These are phyloP conservation scores for Lactifluus pinguis DNA, from an alignment of 768 basidiomycete species.

Conservation along the genomic window DNA sequence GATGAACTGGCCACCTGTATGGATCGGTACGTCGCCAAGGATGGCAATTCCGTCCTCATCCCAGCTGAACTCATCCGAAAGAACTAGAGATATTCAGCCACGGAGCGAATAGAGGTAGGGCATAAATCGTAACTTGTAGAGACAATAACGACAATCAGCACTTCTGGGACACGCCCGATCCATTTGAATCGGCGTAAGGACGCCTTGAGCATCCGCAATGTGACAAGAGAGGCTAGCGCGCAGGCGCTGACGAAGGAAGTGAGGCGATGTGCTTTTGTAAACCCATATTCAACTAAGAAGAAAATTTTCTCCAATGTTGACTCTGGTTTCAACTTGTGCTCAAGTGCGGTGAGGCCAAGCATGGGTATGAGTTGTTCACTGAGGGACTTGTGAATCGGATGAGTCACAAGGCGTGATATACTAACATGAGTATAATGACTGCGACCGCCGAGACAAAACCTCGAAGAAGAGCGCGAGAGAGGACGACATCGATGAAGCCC, in stretches of 20 bases:
- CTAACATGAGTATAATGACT: constrained; percentile 76
- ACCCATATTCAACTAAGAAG: constrained; percentile 58
- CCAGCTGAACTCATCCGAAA: constrained; percentile 66
- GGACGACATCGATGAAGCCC: constrained; percentile 88
- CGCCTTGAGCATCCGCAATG: constrained; percentile 48
- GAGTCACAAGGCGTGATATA: constrained; percentile 2
- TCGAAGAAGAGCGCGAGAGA: constrained; percentile 78
- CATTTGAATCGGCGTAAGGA: constrained; percentile 42
- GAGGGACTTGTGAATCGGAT: background rate
- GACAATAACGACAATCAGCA: constrained; percentile 74
- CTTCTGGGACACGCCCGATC: constrained; percentile 81
- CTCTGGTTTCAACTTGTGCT: constrained; percentile 47
- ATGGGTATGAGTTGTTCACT: constrained; percentile 86
- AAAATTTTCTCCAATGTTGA: constrained; percentile 67
- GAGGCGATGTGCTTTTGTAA: constrained; percentile 47
- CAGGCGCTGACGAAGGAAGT: constrained; percentile 72
- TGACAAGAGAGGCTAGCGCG: constrained; percentile 56
- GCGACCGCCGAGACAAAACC: constrained; percentile 85
- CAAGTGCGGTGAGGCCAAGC: constrained; percentile 63
- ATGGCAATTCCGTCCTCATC: constrained; percentile 73
- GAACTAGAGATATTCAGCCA: constrained; percentile 34
- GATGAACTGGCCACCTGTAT: constrained; percentile 53
- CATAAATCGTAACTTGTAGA: constrained; percentile 57
- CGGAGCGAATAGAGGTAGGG: background rate
- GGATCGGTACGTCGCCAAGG: constrained; percentile 67